phyloP scores from a whole-genome alignment of 2,329 filamentous ascomycete genomes.

The Pseudovirgaria hyperparasitica region DNA sequence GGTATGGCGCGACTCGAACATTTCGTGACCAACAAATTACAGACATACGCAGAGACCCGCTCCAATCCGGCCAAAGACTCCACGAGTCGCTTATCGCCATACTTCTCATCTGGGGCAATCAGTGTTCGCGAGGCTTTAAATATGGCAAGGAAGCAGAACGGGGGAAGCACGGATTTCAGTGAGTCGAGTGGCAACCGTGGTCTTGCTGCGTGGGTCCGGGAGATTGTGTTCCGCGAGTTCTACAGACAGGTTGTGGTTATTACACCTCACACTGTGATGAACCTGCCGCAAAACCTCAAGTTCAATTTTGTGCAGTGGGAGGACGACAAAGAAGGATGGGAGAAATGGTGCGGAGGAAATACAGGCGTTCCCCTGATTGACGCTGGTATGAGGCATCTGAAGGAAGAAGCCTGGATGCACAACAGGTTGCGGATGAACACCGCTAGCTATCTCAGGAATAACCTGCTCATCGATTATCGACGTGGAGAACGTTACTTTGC shows the following conservation, averaged over 20 bases:
- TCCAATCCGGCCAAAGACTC: slow-evolving; percentile 29
- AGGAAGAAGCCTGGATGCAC: slow-evolving; percentile 38
- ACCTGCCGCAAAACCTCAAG: slow-evolving; percentile 38
- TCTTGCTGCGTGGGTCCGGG: slow-evolving; percentile 35
- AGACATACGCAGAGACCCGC: slow-evolving; percentile 28
- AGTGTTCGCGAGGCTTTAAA: slow-evolving; percentile 33
- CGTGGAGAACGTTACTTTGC: slow-evolving; percentile 39
- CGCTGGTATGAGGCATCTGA: slow-evolving; percentile 39
- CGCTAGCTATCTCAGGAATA: slow-evolving; percentile 33
- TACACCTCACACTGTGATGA: slow-evolving; percentile 37
- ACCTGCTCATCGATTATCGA: slow-evolving; percentile 37
- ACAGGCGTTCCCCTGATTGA: slow-evolving; percentile 39
- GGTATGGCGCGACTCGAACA: slow-evolving; percentile 27
- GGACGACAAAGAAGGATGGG: slow-evolving; percentile 36
- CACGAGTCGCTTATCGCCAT: slow-evolving; percentile 30
- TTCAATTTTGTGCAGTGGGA: slow-evolving; percentile 40
- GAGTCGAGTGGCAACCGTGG: slow-evolving; percentile 22
- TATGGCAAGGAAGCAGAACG: slow-evolving; percentile 28
- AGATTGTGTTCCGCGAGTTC: slow-evolving; percentile 39
- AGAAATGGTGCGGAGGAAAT: slow-evolving; percentile 34
- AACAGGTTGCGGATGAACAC: slow-evolving; percentile 40
- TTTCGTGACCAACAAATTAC: slow-evolving; percentile 28
- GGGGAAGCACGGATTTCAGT: slow-evolving; percentile 30
- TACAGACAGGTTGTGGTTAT: slow-evolving; percentile 35
- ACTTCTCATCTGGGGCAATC: slow-evolving; percentile 34